phyloP scores from a whole-genome alignment of 805 yeast species.

The Ogataea sp. region DNA sequence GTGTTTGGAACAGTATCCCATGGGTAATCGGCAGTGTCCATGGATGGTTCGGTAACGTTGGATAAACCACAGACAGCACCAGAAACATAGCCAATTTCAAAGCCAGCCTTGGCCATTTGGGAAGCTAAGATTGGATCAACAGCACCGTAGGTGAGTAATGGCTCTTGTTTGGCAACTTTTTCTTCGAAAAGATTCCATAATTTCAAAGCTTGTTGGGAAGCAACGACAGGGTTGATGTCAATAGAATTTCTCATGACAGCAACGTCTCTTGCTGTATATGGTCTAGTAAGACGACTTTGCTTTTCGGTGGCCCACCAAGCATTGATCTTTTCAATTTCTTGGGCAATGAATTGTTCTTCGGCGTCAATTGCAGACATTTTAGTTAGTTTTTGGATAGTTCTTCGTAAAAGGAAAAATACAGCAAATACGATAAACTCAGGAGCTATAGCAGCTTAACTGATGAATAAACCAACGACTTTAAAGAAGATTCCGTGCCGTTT shows the following conservation, averaged over 20 bases:
- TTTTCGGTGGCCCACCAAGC: slow-evolving; percentile 46
- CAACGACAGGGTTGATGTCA: slow-evolving; percentile 34
- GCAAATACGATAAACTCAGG: too few species aligned
- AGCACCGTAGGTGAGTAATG: slow-evolving; percentile 52
- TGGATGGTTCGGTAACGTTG: slow-evolving; percentile 55
- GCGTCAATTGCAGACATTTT: slow-evolving; percentile 5
- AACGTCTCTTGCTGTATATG: slow-evolving; percentile 44
- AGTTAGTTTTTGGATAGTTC: too few species aligned
- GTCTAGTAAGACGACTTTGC: slow-evolving; percentile 37
- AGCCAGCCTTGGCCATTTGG: slow-evolving; percentile 40
- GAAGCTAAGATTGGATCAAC: slow-evolving; percentile 60
- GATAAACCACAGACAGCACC: slow-evolving; percentile 58
- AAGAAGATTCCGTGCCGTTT: too few species aligned
- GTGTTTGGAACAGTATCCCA: slow-evolving; percentile 63
- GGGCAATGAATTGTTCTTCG: slow-evolving; percentile 7
- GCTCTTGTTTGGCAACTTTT: slow-evolving; percentile 33
- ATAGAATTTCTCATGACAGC: slow-evolving; percentile 47
- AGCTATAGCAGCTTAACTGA: too few species aligned
- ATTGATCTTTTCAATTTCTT: slow-evolving; percentile 24
- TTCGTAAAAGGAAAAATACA: too few species aligned
- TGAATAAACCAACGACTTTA: too few species aligned
- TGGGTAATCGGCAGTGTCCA: slow-evolving; percentile 64
- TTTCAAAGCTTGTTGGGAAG: slow-evolving; percentile 41
- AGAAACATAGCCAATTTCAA: slow-evolving; percentile 45
- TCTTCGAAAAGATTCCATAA: slow-evolving; percentile 36